These are phyloP conservation scores for Herpotrichia juniperi DNA, from an alignment of 2,329 filamentous ascomycete species.

Conservation along the genomic window DNA sequence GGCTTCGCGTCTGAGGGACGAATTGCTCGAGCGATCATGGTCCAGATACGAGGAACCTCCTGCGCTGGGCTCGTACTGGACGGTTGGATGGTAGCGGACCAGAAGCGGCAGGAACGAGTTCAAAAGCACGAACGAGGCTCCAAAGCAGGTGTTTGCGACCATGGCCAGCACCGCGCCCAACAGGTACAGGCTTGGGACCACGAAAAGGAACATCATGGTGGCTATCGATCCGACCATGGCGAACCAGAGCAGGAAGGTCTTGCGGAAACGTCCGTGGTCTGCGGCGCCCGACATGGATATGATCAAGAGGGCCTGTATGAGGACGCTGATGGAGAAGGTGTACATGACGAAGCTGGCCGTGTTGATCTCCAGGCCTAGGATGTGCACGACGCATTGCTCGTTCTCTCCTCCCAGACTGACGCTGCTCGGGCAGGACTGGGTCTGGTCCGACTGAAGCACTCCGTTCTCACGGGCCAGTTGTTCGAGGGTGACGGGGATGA, in stretches of 20 bases:
- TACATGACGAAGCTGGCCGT: conserved; percentile 98
- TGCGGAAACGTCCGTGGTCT: conserved; percentile 88
- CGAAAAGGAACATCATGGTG: conserved; percentile 87
- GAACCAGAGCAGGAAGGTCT: conserved; percentile 84
- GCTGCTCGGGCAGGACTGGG: conserved; percentile 73
- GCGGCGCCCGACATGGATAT: conserved; percentile 96
- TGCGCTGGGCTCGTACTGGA: conserved; percentile 40
- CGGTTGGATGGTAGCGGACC: conserved; percentile 79
- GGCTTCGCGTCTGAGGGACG: conserved; percentile 28
- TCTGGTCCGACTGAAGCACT: conserved; percentile 78
- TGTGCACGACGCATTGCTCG: conserved; percentile 78
- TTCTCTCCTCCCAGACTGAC: conserved; percentile 49
- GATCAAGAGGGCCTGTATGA: conserved; percentile 87
- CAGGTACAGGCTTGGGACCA: conserved; percentile 77
- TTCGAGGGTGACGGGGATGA: conserved; percentile 94
- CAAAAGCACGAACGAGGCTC: conserved; percentile 90
- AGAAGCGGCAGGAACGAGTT: conserved; percentile 94
- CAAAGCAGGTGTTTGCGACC: conserved; percentile 90
- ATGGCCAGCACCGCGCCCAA: conserved; percentile 85
- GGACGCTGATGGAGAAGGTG: conserved; percentile 90
- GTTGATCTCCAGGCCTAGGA: conserved; percentile 87
- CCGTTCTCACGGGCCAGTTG: conserved; percentile 92
- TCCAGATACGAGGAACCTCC: conserved; percentile 31
- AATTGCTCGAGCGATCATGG: conserved; percentile 24
- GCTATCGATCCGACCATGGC: conserved; percentile 79